Evolutionary conservation across 2,329 filamentous ascomycete genomes (phyloP).

Genomic region (Macrophomina tecta): DNA sequence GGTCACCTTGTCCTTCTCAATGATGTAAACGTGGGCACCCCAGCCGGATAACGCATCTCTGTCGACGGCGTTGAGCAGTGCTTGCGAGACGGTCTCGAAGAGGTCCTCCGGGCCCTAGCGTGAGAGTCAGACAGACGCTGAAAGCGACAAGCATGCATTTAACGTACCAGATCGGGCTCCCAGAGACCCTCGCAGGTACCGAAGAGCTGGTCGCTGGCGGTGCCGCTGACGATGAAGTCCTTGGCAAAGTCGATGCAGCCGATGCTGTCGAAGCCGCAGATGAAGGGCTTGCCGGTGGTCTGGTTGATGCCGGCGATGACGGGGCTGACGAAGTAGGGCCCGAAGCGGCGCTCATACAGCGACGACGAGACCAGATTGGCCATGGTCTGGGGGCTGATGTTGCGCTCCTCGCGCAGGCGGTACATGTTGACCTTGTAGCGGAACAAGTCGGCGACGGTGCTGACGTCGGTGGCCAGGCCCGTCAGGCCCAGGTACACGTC

Average conservation of each 20-base stretch:
- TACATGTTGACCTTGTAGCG: constrained; percentile 99
- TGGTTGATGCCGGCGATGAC: constrained; percentile 95
- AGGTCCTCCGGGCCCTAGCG: constrained; percentile 85
- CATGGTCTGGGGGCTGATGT: constrained; percentile 93
- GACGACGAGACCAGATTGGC: constrained; percentile 87
- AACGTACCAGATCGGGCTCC: constrained; percentile 91
- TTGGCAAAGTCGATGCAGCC: constrained; percentile 99
- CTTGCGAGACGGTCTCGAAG: constrained; percentile 97
- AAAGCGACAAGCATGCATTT: too few relatives aligned
- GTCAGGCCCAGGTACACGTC: constrained; percentile 95
- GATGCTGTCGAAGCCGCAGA: constrained; percentile 98
- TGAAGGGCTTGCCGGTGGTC: constrained; percentile 93
- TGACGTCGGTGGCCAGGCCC: constrained; percentile 93
- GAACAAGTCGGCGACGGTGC: constrained; percentile 94
- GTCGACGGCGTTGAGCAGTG: constrained; percentile 93
- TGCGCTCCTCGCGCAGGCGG: constrained; percentile 94
- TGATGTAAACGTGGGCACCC: constrained; percentile 99
- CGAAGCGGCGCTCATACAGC: constrained; percentile 95
- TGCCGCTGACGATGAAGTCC: constrained; percentile 98
- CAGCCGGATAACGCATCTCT: constrained; percentile 95
- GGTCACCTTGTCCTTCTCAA: constrained; percentile 99
- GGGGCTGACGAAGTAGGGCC: constrained; percentile 93
- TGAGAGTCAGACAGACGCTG: constrained; percentile 28
- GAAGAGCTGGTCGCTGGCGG: constrained; percentile 95
- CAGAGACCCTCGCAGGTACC: constrained; percentile 98